These are phyloP conservation scores for Pythium pyrilobum DNA, from an alignment of 352 stramenopile genomes.

Conservation along the genomic window DNA sequence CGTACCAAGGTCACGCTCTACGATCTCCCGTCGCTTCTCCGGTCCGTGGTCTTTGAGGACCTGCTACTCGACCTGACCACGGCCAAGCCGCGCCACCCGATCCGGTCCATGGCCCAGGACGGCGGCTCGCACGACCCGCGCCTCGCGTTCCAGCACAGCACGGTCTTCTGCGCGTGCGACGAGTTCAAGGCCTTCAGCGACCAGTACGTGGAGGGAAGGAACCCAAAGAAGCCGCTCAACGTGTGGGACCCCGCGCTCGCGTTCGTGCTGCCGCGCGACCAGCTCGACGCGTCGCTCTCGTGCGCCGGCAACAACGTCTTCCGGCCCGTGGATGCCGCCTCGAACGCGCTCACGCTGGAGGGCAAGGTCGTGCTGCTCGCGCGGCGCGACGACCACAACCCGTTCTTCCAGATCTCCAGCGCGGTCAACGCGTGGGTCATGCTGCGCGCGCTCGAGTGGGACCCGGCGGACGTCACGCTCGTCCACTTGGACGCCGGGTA, in stretches of 20 bases:
- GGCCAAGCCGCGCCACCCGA: slow-evolving; percentile 17
- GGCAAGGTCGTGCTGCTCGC: slow-evolving; percentile 8
- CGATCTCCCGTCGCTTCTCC: slow-evolving; percentile 18
- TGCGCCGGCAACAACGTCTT: not conserved
- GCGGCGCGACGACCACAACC: slow-evolving; percentile 28
- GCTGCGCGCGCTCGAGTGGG: slow-evolving; percentile 6
- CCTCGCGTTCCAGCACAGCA: slow-evolving; percentile 11
- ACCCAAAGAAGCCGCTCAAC: not conserved
- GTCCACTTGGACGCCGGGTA: slow-evolving; percentile 20
- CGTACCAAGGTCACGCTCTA: slow-evolving; percentile 20
- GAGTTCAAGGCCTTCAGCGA: not conserved
- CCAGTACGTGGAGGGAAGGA: not conserved
- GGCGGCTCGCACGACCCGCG: slow-evolving; percentile 32
- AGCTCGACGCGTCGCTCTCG: not conserved
- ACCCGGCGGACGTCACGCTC: slow-evolving; percentile 4
- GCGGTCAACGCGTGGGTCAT: slow-evolving; percentile 27
- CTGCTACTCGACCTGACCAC: slow-evolving; percentile 42
- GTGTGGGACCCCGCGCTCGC: slow-evolving; percentile 5
- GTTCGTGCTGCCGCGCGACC: not conserved
- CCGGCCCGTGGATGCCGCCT: not conserved
- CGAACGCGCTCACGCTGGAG: not conserved
- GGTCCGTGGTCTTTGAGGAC: slow-evolving; percentile 29
- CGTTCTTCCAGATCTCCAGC: slow-evolving; percentile 28
- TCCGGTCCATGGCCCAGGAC: slow-evolving; percentile 22
- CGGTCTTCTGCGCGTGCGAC: slow-evolving; percentile 16